Evolutionary conservation across 140 eudicot genomes (phyloP).

Genomic region (Cichorium intybus): DNA sequence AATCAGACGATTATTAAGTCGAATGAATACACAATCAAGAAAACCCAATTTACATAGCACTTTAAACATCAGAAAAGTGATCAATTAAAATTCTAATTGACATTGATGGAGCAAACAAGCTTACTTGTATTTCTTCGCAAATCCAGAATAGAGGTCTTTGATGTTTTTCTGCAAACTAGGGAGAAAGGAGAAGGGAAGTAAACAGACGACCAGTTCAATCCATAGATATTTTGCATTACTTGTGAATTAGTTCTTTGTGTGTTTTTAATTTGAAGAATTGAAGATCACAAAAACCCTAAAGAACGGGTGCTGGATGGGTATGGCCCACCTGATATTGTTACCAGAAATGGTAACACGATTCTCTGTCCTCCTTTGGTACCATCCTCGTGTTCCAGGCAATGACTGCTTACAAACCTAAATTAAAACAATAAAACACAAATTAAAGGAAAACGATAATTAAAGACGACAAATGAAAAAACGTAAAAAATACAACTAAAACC

Average conservation of each 20-base stretch:
- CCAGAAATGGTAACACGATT: constrained; percentile 35
- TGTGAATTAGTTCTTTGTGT: not conserved
- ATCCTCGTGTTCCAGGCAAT: not conserved
- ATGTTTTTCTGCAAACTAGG: constrained; percentile 7
- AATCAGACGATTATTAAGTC: constrained; percentile 9
- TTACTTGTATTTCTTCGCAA: constrained; percentile 13
- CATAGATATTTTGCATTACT: not conserved
- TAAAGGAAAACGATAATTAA: no score
- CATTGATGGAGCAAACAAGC: constrained; percentile 1
- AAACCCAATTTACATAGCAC: not conserved
- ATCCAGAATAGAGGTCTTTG: constrained; percentile 1
- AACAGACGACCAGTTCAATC: constrained; percentile 8
- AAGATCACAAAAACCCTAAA: constrained; percentile 28
- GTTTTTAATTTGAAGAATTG: not conserved
- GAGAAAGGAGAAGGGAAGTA: not conserved
- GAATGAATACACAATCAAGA: not conserved
- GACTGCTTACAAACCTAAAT: no score
- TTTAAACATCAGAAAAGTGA: not conserved
- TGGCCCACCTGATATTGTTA: constrained; percentile 41
- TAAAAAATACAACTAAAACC: no score
- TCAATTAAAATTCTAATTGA: not conserved
- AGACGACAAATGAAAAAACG: no score
- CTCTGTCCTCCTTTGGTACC: not conserved
- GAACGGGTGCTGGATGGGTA: constrained; percentile 3
- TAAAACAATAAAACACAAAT: no score